phyloP scores from a whole-genome alignment of 2,329 filamentous ascomycete species.

The Arthrobotrys conoides region DNA sequence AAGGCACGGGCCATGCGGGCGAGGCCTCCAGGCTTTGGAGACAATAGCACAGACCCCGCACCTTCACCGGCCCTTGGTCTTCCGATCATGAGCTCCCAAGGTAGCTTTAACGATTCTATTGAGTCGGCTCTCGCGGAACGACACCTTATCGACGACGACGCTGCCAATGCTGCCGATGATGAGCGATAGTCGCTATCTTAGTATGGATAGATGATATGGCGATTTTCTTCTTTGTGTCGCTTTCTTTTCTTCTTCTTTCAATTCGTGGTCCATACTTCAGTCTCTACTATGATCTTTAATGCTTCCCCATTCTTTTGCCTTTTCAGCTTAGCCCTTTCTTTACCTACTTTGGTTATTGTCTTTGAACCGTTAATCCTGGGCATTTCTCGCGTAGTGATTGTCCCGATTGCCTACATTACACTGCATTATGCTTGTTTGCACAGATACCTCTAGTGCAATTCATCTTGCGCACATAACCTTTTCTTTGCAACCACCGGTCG shows the following conservation, averaged over 20 bases:
- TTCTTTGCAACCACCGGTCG: not conserved
- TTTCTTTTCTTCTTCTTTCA: slow-evolving; percentile 39
- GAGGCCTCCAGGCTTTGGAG: slow-evolving; percentile 77
- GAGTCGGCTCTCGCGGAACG: slow-evolving; percentile 58
- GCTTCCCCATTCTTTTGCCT: slow-evolving; percentile 3
- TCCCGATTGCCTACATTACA: slow-evolving; percentile 1
- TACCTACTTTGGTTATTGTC: not conserved
- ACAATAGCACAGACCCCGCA: slow-evolving; percentile 35
- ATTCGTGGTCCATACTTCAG: slow-evolving; percentile 58
- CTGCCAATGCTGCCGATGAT: slow-evolving; percentile 52
- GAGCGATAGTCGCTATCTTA: slow-evolving; percentile 35
- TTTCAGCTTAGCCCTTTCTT: slow-evolving; percentile 4
- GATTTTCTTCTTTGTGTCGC: not conserved
- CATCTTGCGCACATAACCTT: not conserved
- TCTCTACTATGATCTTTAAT: slow-evolving; percentile 55
- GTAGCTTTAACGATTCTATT: slow-evolving; percentile 60
- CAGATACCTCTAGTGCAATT: not conserved
- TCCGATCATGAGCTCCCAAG: slow-evolving; percentile 60
- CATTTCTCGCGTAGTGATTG: slow-evolving; percentile 24
- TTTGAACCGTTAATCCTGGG: not conserved
- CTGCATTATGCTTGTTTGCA: not conserved
- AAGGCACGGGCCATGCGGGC: slow-evolving; percentile 91
- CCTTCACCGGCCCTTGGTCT: slow-evolving; percentile 46
- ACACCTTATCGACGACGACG: slow-evolving; percentile 56
- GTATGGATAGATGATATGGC: slow-evolving; percentile 3